phyloP scores from a whole-genome alignment of 305 asterid species.

The Fraxinus angustifolia region DNA sequence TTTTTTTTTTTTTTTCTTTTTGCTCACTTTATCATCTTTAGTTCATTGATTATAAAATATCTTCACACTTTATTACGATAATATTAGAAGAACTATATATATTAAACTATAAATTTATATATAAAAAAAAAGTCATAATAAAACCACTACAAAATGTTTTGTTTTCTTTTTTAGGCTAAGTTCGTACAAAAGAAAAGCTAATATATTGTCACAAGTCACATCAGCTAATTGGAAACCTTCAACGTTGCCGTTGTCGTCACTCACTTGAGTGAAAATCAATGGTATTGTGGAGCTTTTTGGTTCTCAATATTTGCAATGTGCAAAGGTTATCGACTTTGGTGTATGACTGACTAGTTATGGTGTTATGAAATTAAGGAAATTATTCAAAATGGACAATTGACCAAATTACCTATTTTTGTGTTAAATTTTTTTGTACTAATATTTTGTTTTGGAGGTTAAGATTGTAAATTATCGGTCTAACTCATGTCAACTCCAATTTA shows the following conservation, averaged over 20 bases:
- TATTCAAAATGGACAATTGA: neutral
- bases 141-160: neutral
- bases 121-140: too few species aligned
- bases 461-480: neutral
- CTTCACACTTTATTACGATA: neutral
- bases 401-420: neutral
- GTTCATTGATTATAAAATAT: too few species aligned
- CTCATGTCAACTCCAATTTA: neutral
- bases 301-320: neutral
- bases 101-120: too few species aligned
- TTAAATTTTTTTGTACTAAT: neutral
- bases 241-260: neutral
- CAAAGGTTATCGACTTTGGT: neutral
- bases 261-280: neutral
- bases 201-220: neutral
- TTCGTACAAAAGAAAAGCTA: neutral
- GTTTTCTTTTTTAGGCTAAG: neutral
- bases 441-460: neutral
- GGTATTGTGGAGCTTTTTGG: neutral
- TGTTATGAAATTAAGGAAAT: neutral
- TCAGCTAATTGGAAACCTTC: neutral
- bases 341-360: neutral
- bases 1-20: neutral
- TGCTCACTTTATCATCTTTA: neutral
- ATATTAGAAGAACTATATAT: neutral